phyloP scores from a whole-genome alignment of 352 stramenopile genomes.

The Pythium graminicola region DNA sequence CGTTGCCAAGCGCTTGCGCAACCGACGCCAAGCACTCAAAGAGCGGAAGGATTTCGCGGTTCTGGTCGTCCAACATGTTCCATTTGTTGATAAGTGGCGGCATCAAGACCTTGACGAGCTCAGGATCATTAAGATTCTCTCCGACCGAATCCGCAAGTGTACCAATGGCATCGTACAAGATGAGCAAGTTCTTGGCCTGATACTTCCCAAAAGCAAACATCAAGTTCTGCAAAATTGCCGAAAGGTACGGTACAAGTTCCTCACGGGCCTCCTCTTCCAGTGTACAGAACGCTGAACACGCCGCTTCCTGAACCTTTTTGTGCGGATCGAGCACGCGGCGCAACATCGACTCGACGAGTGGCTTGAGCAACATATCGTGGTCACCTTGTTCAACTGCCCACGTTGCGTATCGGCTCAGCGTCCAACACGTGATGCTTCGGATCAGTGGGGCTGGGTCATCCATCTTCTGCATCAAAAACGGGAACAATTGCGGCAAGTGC shows the following conservation, averaged over 20 bases:
- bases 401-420: constrained; percentile 86
- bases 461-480: constrained; percentile 92
- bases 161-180: constrained; percentile 95
- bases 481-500: constrained; percentile 91
- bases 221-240: constrained; percentile 88
- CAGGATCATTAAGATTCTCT: constrained; percentile 86
- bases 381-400: constrained; percentile 92
- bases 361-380: constrained; percentile 62
- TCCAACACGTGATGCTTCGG: constrained; percentile 93
- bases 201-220: constrained; percentile 92
- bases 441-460: constrained; percentile 86
- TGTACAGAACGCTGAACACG: constrained; percentile 92
- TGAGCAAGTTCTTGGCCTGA: constrained; percentile 92
- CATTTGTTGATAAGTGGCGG: constrained; percentile 92
- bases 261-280: constrained; percentile 92
- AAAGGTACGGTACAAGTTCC: constrained; percentile 90
- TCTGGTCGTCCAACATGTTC: constrained; percentile 76
- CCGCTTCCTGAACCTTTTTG: constrained; percentile 94
- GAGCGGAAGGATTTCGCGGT: constrained; percentile 76
- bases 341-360: constrained; percentile 84
- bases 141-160: constrained; percentile 94
- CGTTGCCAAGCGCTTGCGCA: constrained; percentile 71
- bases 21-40: constrained; percentile 89
- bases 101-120: constrained; percentile 91
- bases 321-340: constrained; percentile 87